These are phyloP conservation scores for Nakazawaea holstii DNA, from an alignment of 805 yeast genomes.

Conservation along the genomic window DNA sequence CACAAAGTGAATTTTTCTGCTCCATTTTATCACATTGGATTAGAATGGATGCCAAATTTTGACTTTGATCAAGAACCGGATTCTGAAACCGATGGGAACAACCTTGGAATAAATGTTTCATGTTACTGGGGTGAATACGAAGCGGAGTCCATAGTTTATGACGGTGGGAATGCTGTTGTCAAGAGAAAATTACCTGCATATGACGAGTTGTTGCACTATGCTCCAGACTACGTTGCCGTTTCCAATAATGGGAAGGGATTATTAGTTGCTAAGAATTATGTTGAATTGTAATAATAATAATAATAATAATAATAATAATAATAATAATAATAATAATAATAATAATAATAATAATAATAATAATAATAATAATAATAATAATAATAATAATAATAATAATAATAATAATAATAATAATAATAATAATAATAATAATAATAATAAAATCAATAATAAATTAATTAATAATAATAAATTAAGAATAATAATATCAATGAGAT, in stretches of 20 bases:
- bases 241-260: constrained; percentile 66
- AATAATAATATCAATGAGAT: no score
- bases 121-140: constrained; percentile 82
- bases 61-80: constrained; percentile 34
- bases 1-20: constrained; percentile 62
- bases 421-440: no score
- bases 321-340: no score
- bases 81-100: constrained; percentile 27
- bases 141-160: constrained; percentile 31
- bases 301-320: no score
- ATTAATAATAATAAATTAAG: no score
- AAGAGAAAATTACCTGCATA: constrained; percentile 58
- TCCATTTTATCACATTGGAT: constrained; percentile 47
- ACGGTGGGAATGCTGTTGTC: constrained; percentile 27
- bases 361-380: no score
- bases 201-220: constrained; percentile 61
- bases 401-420: no score
- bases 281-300: constrained; percentile 30
- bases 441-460: no score
- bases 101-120: constrained; percentile 51
- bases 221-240: constrained; percentile 61
- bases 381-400: no score
- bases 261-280: constrained; percentile 48
- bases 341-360: no score
- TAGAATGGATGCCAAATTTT: constrained; percentile 67